Evolutionary conservation across 2,329 filamentous ascomycete species (phyloP), one percentile per base, ranked within the genome.

Genomic region (Bertia moriformis): DNA sequence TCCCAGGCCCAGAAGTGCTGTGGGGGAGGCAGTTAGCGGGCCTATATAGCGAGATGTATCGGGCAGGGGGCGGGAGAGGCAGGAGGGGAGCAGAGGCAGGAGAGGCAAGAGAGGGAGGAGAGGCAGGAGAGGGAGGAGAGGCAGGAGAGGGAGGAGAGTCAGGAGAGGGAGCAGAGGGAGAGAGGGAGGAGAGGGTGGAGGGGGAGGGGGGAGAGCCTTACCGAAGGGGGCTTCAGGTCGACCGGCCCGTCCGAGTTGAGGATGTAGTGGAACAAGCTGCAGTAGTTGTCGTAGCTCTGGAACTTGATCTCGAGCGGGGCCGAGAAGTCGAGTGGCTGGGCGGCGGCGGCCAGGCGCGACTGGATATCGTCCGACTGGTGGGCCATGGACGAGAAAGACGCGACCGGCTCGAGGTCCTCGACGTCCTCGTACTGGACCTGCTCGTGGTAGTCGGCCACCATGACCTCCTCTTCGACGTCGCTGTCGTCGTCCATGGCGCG

Each of bases 1-100:
- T 98, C 91, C 91, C 91, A 98, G 32, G 91, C 91, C 91, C 91
- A 98, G 69, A 88, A 95, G 67, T 94, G 91, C 86, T 96, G 59
- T 36, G 37, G 40, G 30, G 38, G 27, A 40, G 35, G 48, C 40
- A 51, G 54, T 35, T 50, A 39, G 24, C 15, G 15, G 13, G 27
- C 12, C 18, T n/a, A n/a, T n/a, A n/a, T n/a, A n/a, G n/a, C n/a
- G n/a, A n/a, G 18, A 32, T 17, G 3, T 14, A 38, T 30, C 29
- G 14, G 42, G 22, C 38, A 38, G 29, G 40, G 33, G 38, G 27
- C 29, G 14, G 22, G 17, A 24, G 20, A 14, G 29, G 15, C 10
- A 36, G n/a, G 7, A 7, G 33, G 7, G 7, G 33, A 36, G 14
- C 13, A 7, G 10, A 36, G 7, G 33, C 33, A n/a, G 12, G 18